Evolutionary conservation across 805 yeast genomes (phyloP).

Genomic region (Cyberlindnera xylosilytica): DNA sequence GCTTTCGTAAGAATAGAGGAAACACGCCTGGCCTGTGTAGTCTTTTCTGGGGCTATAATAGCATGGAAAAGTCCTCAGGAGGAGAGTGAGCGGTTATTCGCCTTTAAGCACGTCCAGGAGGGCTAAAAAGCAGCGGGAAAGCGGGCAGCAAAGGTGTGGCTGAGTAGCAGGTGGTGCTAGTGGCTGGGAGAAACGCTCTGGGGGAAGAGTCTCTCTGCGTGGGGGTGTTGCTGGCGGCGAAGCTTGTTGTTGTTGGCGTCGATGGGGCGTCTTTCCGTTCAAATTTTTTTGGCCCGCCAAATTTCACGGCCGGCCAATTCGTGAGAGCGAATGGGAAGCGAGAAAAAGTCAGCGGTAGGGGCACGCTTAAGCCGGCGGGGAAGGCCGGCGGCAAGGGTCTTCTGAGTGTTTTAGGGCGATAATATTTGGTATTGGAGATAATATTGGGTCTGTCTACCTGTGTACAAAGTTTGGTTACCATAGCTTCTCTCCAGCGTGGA

Average conservation of each 20-base stretch:
- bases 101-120: background rate
- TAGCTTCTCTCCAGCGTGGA: too few relatives aligned
- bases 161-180: background rate
- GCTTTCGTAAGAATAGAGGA: constrained; percentile 4
- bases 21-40: constrained; percentile 9
- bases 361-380: constrained; percentile 1
- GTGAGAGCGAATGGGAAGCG: constrained; percentile 14
- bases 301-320: background rate
- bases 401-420: too few relatives aligned
- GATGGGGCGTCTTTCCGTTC: constrained; percentile 1
- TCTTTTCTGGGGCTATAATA: constrained; percentile 3
- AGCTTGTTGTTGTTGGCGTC: background rate
- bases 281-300: constrained; percentile 4
- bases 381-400: too few relatives aligned
- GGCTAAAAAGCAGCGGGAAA: too few relatives aligned
- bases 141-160: background rate
- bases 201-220: background rate
- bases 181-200: background rate
- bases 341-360: constrained; percentile 19
- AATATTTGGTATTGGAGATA: too few relatives aligned
- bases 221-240: background rate
- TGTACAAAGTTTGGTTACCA: too few relatives aligned
- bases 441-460: too few relatives aligned
- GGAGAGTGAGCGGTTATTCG: background rate
- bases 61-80: constrained; percentile 6